Evolutionary conservation across 805 yeast genomes (phyloP).

Genomic region (Candida incommunis): DNA sequence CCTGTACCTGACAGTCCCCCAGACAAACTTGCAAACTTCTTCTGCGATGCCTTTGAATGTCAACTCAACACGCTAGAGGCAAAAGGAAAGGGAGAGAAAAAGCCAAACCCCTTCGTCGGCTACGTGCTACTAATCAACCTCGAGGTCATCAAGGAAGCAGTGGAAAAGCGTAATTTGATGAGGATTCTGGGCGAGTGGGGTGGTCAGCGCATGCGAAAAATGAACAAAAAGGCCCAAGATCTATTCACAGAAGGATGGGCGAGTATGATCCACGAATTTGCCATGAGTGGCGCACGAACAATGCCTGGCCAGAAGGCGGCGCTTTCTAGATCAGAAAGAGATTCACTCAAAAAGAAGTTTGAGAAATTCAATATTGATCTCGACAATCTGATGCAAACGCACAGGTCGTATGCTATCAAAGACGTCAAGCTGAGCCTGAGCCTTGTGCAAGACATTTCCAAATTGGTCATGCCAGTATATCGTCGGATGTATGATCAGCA

Average conservation of each 20-base stretch:
- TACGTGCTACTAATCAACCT: slow-evolving; percentile 10
- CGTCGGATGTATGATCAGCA: slow-evolving; percentile 73
- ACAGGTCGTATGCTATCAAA: slow-evolving; percentile 48
- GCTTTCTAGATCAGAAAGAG: slow-evolving; percentile 54
- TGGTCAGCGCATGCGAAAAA: slow-evolving; percentile 52
- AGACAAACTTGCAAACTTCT: background rate
- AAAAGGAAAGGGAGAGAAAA: background rate
- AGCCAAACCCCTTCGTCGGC: background rate
- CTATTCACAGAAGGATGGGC: slow-evolving; percentile 65
- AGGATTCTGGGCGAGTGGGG: slow-evolving; percentile 47
- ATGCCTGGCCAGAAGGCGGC: slow-evolving; percentile 25
- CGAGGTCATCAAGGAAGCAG: slow-evolving; percentile 11
- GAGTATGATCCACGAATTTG: slow-evolving; percentile 66
- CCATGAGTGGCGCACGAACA: slow-evolving; percentile 51
- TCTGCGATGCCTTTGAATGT: background rate
- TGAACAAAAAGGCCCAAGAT: slow-evolving; percentile 35
- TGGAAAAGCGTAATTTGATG: slow-evolving; percentile 30
- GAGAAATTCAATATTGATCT: slow-evolving; percentile 68
- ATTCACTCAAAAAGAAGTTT: slow-evolving; percentile 72
- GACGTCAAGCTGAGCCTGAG: slow-evolving; percentile 51
- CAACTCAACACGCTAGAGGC: background rate
- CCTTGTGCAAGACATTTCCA: slow-evolving; percentile 51
- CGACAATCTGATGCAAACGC: slow-evolving; percentile 58
- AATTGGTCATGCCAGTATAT: slow-evolving; percentile 67
- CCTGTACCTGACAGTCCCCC: too few relatives aligned